Conservation (phyloP, 2,329 filamentous ascomycete genomes). For the Ophiocordyceps unilateralis region DNA sequence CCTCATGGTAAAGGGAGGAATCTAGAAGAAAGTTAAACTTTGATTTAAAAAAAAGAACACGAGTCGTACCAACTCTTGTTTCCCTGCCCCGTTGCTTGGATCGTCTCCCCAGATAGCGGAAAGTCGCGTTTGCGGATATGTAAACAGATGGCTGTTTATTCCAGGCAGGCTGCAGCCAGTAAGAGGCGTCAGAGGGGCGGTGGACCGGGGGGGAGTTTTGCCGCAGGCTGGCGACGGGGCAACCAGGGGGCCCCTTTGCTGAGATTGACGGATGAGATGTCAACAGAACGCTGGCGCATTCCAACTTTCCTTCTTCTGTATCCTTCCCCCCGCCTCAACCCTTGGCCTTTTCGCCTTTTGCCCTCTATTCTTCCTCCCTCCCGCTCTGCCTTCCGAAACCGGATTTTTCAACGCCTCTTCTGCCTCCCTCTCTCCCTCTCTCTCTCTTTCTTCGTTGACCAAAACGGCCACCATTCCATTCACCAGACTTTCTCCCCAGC, state of each 20-base stretch:
- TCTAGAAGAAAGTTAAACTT: neutral
- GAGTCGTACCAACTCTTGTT: neutral
- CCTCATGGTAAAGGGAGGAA: neutral
- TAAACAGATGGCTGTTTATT: neutral
- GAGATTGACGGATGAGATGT: neutral
- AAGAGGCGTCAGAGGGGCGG: neutral
- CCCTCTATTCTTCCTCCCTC: neutral
- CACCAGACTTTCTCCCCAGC: too few species aligned
- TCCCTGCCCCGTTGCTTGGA: too few species aligned
- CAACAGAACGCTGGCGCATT: neutral
- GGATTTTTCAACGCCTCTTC: too few species aligned
- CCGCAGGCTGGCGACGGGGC: neutral
- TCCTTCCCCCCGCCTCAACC: too few species aligned
- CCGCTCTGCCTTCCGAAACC: neutral
- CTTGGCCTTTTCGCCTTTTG: neutral
- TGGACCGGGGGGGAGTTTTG: neutral
- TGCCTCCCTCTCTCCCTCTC: neutral
- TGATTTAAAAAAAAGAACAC: too few species aligned
- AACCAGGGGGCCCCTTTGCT: neutral
- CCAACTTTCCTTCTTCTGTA: neutral
- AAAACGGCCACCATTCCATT: too few species aligned
- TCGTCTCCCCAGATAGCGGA: too few species aligned
- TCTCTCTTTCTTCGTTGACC: neutral
- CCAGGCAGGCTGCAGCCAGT: neutral
- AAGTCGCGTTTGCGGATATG: neutral